Conservation (phyloP, 257 asterid species). For the Capsicum chinense region DNA sequence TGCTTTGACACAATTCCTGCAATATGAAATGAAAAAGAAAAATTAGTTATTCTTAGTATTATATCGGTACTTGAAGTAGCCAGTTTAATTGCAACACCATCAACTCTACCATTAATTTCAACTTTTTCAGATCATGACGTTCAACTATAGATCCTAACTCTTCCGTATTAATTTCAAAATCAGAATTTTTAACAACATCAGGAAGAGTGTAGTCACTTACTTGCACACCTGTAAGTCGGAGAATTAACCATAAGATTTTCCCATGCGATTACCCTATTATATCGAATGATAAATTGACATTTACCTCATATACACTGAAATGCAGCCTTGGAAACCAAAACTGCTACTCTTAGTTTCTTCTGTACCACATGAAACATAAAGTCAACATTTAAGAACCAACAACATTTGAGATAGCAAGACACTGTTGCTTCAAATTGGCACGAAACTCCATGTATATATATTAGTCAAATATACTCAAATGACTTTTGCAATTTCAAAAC, state of each 20-base stretch:
- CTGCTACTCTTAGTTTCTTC: slow-evolving; percentile 88
- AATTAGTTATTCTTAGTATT: too few species aligned
- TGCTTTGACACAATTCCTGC: too few species aligned
- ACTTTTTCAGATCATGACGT: slow-evolving; percentile 66
- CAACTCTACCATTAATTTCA: slow-evolving; percentile 71
- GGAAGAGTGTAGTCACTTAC: slow-evolving; percentile 70
- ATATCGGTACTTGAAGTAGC: slow-evolving; percentile 46
- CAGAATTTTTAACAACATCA: slow-evolving; percentile 67
- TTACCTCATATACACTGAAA: slow-evolving; percentile 74
- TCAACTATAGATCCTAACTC: slow-evolving; percentile 80
- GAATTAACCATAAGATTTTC: slow-evolving; percentile 7
- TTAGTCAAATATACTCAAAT: too few species aligned
- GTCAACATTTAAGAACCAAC: slow-evolving; percentile 21
- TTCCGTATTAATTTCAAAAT: slow-evolving; percentile 73
- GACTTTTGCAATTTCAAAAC: too few species aligned
- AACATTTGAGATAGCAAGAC: background rate
- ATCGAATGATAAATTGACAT: background rate
- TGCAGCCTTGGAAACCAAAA: slow-evolving; percentile 89
- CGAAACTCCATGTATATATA: too few species aligned
- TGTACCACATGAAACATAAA: slow-evolving; percentile 26
- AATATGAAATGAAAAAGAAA: too few species aligned
- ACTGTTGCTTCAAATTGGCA: background rate
- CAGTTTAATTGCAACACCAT: slow-evolving; percentile 65
- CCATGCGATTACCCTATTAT: slow-evolving; percentile 7
- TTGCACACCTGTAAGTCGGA: slow-evolving; percentile 55